Conservation (phyloP, 2,329 filamentous ascomycete genomes). For the Fusarium stilboides region DNA sequence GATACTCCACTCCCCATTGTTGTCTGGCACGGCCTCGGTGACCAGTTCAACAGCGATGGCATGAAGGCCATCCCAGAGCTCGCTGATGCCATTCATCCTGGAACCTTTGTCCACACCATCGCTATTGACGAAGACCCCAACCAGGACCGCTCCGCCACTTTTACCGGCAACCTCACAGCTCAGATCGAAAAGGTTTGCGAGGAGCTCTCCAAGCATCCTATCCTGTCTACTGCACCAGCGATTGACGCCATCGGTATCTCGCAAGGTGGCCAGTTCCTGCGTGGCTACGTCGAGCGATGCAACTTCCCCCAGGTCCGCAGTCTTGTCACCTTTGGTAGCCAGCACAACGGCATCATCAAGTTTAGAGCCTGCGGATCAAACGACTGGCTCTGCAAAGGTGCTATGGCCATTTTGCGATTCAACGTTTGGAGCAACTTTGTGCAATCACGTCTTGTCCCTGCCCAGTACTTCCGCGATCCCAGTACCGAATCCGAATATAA, state of each 20-base stretch:
- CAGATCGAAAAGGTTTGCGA: constrained; percentile 85
- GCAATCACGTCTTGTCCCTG: constrained; percentile 86
- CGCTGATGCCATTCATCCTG: constrained; percentile 80
- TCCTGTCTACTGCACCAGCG: constrained; percentile 84
- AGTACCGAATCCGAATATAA: constrained; percentile 62
- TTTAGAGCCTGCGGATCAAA: constrained; percentile 80
- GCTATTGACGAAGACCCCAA: constrained; percentile 76
- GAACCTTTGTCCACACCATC: constrained; percentile 87
- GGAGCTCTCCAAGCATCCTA: constrained; percentile 81
- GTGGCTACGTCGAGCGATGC: constrained; percentile 90
- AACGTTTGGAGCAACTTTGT: constrained; percentile 87
- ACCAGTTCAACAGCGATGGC: constrained; percentile 83
- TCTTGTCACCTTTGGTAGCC: constrained; percentile 89
- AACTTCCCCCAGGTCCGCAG: constrained; percentile 81
- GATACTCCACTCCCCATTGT: constrained; percentile 87
- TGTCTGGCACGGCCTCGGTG: constrained; percentile 91
- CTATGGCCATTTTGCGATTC: constrained; percentile 81
- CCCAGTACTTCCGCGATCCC: constrained; percentile 92
- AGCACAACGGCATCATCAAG: constrained; percentile 91
- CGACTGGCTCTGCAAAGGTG: constrained; percentile 87
- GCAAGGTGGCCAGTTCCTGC: constrained; percentile 96
- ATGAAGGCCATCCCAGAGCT: constrained; percentile 80
- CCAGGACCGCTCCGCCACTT: constrained; percentile 85
- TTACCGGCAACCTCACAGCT: constrained; percentile 88
- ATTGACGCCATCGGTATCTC: constrained; percentile 95